These are phyloP conservation scores for Cyamopsis tetragonoloba DNA, from an alignment of 306 rosid species.

Conservation along the genomic window DNA sequence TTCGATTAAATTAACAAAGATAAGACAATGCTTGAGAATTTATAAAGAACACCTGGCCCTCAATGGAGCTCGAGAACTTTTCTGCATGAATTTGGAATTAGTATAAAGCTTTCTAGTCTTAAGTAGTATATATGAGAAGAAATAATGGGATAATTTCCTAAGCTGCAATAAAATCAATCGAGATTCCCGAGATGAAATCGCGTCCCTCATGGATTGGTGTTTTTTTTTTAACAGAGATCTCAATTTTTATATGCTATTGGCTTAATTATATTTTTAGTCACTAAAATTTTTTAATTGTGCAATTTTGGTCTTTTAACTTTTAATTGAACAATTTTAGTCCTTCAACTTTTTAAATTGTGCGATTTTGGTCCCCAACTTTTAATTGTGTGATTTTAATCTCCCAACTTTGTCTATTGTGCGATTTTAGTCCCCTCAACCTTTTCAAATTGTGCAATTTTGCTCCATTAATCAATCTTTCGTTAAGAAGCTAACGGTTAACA, in stretches of 20 bases:
- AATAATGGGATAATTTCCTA: slow-evolving; percentile 4
- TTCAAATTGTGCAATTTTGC: no score
- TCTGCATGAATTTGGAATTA: slow-evolving; percentile 16
- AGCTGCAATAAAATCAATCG: background rate
- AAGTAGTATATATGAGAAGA: background rate
- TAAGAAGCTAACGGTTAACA: no score
- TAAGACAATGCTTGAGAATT: background rate
- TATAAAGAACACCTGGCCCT: slow-evolving; percentile 31
- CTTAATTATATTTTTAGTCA: no score
- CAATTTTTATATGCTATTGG: background rate
- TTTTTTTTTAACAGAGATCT: background rate
- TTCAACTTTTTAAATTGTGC: no score
- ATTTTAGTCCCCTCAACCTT: no score
- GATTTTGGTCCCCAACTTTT: no score
- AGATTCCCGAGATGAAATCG: slow-evolving; percentile 38
- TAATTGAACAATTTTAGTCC: no score
- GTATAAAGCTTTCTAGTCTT: background rate
- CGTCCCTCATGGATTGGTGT: background rate
- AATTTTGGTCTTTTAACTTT: no score
- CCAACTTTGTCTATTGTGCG: no score
- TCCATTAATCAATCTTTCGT: no score
- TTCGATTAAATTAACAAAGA: background rate
- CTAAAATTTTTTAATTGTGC: no score
- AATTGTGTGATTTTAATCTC: no score
- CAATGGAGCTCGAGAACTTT: slow-evolving; percentile 32